Percentiles rank a stretch among this genome's conserved stretches.
These are phyloP conservation scores for Blastobotrys mokoenaii DNA, from an alignment of 805 yeast genomes.

Conservation along the genomic window DNA sequence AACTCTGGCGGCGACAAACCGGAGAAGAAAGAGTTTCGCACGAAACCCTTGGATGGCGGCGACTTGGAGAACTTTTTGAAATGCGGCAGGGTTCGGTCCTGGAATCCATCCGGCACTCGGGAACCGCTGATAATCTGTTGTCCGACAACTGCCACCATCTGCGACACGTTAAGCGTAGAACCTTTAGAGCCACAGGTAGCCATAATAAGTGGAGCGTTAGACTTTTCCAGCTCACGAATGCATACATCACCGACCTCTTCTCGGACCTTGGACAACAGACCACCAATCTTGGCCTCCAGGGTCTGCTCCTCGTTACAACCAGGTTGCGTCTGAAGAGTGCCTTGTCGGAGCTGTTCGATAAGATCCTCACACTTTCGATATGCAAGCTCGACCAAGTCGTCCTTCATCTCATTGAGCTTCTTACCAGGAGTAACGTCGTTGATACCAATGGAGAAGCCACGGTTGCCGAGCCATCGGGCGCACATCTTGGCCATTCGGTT, in stretches of 20 bases:
- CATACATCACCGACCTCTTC: conserved; percentile 99
- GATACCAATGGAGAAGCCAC: conserved; percentile 97
- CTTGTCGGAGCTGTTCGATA: conserved; percentile 67
- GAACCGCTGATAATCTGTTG: conserved; percentile 98
- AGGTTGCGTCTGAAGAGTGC: conserved; percentile 94
- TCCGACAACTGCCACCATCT: conserved; percentile 99
- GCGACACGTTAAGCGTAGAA: conserved; percentile 94
- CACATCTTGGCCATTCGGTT: conserved; percentile 98
- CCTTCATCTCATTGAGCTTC: conserved; percentile 69
- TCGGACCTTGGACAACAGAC: conserved; percentile 90
- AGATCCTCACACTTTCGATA: conserved; percentile 86
- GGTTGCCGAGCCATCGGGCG: conserved; percentile 87
- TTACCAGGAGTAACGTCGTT: conserved; percentile 92
- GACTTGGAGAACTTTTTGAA: conserved; percentile 92
- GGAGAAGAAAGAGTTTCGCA: conserved; percentile 86
- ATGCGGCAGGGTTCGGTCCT: conserved; percentile 96
- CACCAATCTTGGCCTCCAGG: conserved; percentile 94
- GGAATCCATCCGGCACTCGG: conserved; percentile 99
- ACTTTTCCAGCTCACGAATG: conserved; percentile 77
- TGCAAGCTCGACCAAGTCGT: conserved; percentile 81
- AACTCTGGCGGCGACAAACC: conserved; percentile 97
- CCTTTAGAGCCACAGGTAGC: conserved; percentile 99
- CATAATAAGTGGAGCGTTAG: conserved; percentile 96
- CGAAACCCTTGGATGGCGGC: conserved; percentile 97
- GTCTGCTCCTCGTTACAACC: conserved; percentile 99